Evolutionary conservation across 129 eudicot genomes (phyloP).

Genomic region (Erigeron canadensis): DNA sequence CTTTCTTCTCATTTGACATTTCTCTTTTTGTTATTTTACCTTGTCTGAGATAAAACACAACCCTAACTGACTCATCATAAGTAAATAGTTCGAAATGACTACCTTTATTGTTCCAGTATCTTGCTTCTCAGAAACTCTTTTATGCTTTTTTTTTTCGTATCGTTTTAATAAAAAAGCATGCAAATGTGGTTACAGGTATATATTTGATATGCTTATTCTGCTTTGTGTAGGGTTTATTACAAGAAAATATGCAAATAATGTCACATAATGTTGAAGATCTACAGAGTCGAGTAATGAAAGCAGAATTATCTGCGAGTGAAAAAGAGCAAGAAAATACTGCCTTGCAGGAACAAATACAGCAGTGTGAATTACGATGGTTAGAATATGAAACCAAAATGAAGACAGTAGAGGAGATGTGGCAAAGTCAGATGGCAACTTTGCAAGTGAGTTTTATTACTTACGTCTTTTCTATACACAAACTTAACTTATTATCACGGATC

Average conservation of each 20-base stretch:
- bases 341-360: constrained; percentile 56
- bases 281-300: constrained; percentile 54
- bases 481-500: neutral
- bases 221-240: constrained; percentile 22
- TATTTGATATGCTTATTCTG: neutral
- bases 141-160: neutral
- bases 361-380: constrained; percentile 58
- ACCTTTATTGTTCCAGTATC: neutral
- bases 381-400: constrained; percentile 83
- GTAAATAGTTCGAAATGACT: neutral
- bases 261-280: constrained; percentile 59
- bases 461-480: neutral
- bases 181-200: neutral
- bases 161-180: neutral
- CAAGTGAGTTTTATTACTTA: constrained; percentile 58
- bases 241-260: constrained; percentile 29
- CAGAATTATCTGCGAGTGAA: constrained; percentile 49
- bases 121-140: neutral
- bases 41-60: neutral
- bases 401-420: constrained; percentile 88
- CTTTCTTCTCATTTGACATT: neutral
- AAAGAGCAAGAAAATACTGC: constrained; percentile 74
- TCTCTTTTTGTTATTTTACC: neutral
- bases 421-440: constrained; percentile 73
- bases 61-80: neutral